Evolutionary conservation across 805 yeast species (phyloP), one percentile per base, ranked within the genome.

Genomic region (Yarrowia alimentaria): DNA sequence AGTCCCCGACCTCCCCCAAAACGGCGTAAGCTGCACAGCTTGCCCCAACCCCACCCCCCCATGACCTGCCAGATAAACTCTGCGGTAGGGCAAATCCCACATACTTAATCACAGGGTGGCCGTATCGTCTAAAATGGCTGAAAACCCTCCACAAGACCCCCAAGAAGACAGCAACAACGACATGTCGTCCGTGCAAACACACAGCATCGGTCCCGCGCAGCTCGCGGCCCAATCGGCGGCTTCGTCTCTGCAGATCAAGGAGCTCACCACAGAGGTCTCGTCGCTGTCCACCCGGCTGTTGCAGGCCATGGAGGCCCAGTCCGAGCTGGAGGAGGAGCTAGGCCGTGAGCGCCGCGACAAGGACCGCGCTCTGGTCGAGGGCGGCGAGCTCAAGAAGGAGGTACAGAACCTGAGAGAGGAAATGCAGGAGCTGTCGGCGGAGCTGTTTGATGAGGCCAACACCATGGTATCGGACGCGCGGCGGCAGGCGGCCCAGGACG

Each of bases 381-480:
- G 24, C 25, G 25, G 18, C 20, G 42, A 25, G 26, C 33, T 47
- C 14, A 18, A 25, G 54, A 77, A 74, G 13, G 96, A 88, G 63
- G 85, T 85, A 32, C 90, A 83, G 60, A 95, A 87, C 30, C 37
- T 47, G 30, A 31, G 51, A 55, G 78, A 74, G 17, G 96, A 88
- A 63, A 85, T 85, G 37, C 91, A 84, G 61, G 95, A 87, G 37
- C 67, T 88, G 42, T 78, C 89, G 1, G 88, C 82, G 1, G 79
- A 87, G 2, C 68, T 88, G 42, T 88, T 88, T 62, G 82, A 78
- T 55, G 91, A 87, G 62, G 96, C 96, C 19, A 86, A 86, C 62
- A 74, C 75, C 38, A 85, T 86, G 87, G 96, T 88, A 6, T 78
- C 83, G 43, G 78, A 81, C 55, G 95, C 95, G 0, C 78, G 85